Base-by-base conservation (phyloP, 2,329 filamentous ascomycete species). In the Trichoderma aggressivum region DNA sequence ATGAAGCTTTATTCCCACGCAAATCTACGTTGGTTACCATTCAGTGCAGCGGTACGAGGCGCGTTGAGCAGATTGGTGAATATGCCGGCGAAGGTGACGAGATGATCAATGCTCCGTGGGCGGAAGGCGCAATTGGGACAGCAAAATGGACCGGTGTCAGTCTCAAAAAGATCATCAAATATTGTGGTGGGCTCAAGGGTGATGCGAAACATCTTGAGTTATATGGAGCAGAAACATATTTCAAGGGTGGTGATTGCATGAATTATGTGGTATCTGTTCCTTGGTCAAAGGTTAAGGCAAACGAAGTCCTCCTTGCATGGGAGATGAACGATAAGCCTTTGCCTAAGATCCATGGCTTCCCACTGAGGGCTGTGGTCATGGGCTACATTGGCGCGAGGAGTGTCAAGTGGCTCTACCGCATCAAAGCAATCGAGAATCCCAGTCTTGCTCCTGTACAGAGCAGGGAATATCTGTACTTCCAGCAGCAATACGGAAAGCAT, bases 201-300 rank as follows among this genome's bases (percentile, higher is more conserved):
- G 81, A 82, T 2, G 89, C 83, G 0, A 86, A 88, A 71, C 89
- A 93, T 73, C 78, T 93, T 14, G 90, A 93, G 74, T 86, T 93
- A 62, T 89, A 88, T 71, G 91, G 91, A 0, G 90, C 89, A 1
- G 91, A 93, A 71, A 91, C 90, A 0, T 93, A 93, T 76, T 91
- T 93, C 82, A 93, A 93, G 78, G 87, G 89, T 63, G 84, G 86
- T 18, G 81, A 90, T 58, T 84, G 86, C 0, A 87, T 87, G 81
- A 93, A 93, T 78, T 93, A 92, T 75, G 83, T 87, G 24, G 89
- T 92, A 61, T 88, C 85, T 16, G 88, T 92, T 0, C 91, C 91
- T 0, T 90, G 86, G 82, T 85, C 86, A 7, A 93, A 93, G 78
- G 90, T 92, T 60, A 90, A 89, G 74, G 80, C 84, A 10, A 86